phyloP scores from a whole-genome alignment of 2,329 filamentous ascomycete genomes.

The Chaetothyriales sp. region DNA sequence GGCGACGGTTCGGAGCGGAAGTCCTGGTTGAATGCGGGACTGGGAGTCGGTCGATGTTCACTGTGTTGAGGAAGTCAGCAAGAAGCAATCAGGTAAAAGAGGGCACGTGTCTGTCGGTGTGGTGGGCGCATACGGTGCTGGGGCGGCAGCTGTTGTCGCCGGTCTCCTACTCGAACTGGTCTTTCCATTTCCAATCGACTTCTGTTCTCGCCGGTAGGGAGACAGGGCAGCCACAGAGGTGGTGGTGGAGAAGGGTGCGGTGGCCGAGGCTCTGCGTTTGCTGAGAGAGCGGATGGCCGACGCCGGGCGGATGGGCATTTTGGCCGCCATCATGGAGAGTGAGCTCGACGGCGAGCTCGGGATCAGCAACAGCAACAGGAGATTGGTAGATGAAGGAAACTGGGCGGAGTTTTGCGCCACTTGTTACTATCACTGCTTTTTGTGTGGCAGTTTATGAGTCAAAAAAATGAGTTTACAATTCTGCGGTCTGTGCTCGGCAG shows the following conservation, averaged over 20 bases:
- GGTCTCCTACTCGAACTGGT: slow-evolving; percentile 25
- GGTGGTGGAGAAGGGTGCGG: slow-evolving; percentile 31
- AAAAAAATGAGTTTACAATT: not conserved
- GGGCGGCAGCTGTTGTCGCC: slow-evolving; percentile 35
- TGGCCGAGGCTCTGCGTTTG: slow-evolving; percentile 26
- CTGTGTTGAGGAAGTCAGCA: not conserved
- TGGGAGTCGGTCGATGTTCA: slow-evolving; percentile 41
- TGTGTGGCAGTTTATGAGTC: not conserved
- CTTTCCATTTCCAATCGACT: slow-evolving; percentile 11
- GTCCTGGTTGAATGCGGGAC: slow-evolving; percentile 44
- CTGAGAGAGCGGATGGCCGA: slow-evolving; percentile 34
- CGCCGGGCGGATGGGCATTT: slow-evolving; percentile 36
- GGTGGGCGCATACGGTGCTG: slow-evolving; percentile 36
- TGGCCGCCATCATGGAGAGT: slow-evolving; percentile 14
- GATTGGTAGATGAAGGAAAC: not conserved
- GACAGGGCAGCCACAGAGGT: slow-evolving; percentile 30
- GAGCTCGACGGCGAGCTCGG: not conserved
- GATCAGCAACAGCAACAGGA: not conserved
- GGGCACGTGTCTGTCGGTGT: slow-evolving; percentile 10
- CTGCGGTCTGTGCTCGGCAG: not conserved
- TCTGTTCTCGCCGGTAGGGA: slow-evolving; percentile 29
- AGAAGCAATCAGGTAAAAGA: not conserved
- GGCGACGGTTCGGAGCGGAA: slow-evolving; percentile 51
- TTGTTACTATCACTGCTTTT: not conserved
- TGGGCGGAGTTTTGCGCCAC: not conserved